These are phyloP conservation scores for Phytophthora foliorum DNA, from an alignment of 352 stramenopile species.

Conservation along the genomic window DNA sequence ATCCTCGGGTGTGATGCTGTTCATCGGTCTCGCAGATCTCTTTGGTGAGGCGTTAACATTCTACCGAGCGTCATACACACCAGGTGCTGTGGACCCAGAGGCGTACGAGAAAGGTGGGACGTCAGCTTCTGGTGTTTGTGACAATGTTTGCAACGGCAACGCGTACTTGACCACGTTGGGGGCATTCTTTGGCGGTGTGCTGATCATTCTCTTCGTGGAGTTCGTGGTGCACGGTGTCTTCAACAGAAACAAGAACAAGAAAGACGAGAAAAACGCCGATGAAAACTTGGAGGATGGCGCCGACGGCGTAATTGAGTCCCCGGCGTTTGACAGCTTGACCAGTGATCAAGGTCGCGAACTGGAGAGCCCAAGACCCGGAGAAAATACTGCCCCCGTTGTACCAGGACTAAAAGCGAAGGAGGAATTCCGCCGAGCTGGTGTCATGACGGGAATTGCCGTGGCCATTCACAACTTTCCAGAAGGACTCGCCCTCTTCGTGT, in stretches of 20 bases:
- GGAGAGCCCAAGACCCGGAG: background rate
- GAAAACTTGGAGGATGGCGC: background rate
- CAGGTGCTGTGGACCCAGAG: conserved; percentile 62
- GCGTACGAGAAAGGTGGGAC: conserved; percentile 71
- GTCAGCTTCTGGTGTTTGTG: conserved; percentile 49
- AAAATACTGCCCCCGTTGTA: background rate
- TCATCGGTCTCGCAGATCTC: conserved; percentile 74
- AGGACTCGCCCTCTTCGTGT: conserved; percentile 96
- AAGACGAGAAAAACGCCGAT: conserved; percentile 15
- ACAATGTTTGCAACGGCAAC: conserved; percentile 68
- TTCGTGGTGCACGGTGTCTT: conserved; percentile 69
- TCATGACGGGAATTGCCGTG: conserved; percentile 95
- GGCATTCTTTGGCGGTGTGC: conserved; percentile 65
- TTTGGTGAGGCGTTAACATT: conserved; percentile 61
- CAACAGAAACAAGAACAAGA: conserved; percentile 26
- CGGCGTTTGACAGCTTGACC: background rate
- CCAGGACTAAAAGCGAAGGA: conserved; percentile 39
- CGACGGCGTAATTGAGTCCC: background rate
- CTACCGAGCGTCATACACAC: conserved; percentile 64
- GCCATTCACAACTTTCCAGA: conserved; percentile 99
- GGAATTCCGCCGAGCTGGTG: conserved; percentile 83
- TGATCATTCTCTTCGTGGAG: conserved; percentile 76
- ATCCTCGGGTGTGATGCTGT: conserved; percentile 82
- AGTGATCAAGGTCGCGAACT: background rate
- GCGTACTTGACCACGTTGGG: conserved; percentile 64